Base-by-base conservation (phyloP, 1,139 yeast species). In the Geotrichum histeridarum region DNA sequence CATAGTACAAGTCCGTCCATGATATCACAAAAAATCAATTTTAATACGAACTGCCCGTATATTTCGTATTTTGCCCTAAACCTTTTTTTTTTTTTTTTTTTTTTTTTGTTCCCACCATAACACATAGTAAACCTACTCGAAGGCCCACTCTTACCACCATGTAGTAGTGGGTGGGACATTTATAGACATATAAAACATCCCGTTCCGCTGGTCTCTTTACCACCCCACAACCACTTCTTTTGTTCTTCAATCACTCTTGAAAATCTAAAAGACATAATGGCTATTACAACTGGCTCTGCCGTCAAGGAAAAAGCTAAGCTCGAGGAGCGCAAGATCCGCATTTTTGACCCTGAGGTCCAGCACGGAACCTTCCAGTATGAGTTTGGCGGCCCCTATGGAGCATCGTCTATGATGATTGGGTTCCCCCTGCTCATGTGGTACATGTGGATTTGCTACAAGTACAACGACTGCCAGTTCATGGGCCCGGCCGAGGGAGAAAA, bases 351-450 rank as follows among this genome's bases (percentile, higher is more conserved):
- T 1, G 44, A 42, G 14, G 41, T 50, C 42, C 57, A 55, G 37
- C 50, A 55, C 46, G 58, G 58, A n/a, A 42, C 51, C 12, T 51
- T 54, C 46, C 55, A 54, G 22, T 88, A 81, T 73, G 99, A 93
- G 64, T 93, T 93, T 67, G 99, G 99, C 52, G 99, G 98, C 0
- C 86, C 95, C 22, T 69, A 77, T n/a, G 99, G 99, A 53, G 96
- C 89, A 44, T 57, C 83, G 17, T 90, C 93, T n/a, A 91, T 93
- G 97, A 82, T 93, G 83, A 67, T 80, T 49, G 95, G 95, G 1
- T 94, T 93, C 74, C 99, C 99, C 5, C 68, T 84, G 52, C 77
- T 94, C 66, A 93, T 93, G 99, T 88, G 86, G 79, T 93, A 93
- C 73, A 85, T 93, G 93, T 93, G 96, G 95, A 82, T 91, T 56